Evolutionary conservation across 2,329 filamentous ascomycete species (phyloP).

Genomic region (Trichoderma afroharzianum): DNA sequence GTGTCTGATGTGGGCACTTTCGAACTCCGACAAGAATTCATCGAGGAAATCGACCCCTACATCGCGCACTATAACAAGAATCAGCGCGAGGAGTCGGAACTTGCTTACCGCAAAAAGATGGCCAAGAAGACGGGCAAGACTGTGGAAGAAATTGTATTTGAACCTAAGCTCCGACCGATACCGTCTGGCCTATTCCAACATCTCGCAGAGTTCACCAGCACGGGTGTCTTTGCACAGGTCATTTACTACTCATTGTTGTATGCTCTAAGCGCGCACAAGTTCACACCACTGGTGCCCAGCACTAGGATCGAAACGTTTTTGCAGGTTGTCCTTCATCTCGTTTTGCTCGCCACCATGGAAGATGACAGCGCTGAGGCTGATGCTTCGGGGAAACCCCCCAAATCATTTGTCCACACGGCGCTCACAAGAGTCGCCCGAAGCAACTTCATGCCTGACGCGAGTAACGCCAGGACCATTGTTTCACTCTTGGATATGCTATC

Average conservation of each 20-base stretch:
- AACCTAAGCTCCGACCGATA: conserved; percentile 77
- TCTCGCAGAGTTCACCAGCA: conserved; percentile 75
- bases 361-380: conserved; percentile 62
- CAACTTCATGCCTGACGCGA: conserved; percentile 57
- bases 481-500: conserved; percentile 60
- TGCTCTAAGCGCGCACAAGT: conserved; percentile 63
- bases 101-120: conserved; percentile 80
- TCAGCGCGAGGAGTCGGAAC: conserved; percentile 91
- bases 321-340: conserved; percentile 84
- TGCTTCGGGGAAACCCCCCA: conserved; percentile 42
- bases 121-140: conserved; percentile 82
- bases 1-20: conserved; percentile 91
- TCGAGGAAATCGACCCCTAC: conserved; percentile 90
- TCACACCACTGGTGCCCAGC: conserved; percentile 70
- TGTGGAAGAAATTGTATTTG: conserved; percentile 81
- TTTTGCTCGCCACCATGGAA: conserved; percentile 81
- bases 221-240: conserved; percentile 82
- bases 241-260: conserved; percentile 87
- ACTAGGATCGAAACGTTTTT: conserved; percentile 88
- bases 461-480: conserved; percentile 58
- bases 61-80: conserved; percentile 96
- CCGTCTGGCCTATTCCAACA: conserved; percentile 71
- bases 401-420: conserved; percentile 71
- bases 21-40: conserved; percentile 79
- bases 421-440: conserved; percentile 61